These are phyloP conservation scores for Boletus sp. DNA, from an alignment of 1,284 basidiomycete genomes.

Conservation along the genomic window DNA sequence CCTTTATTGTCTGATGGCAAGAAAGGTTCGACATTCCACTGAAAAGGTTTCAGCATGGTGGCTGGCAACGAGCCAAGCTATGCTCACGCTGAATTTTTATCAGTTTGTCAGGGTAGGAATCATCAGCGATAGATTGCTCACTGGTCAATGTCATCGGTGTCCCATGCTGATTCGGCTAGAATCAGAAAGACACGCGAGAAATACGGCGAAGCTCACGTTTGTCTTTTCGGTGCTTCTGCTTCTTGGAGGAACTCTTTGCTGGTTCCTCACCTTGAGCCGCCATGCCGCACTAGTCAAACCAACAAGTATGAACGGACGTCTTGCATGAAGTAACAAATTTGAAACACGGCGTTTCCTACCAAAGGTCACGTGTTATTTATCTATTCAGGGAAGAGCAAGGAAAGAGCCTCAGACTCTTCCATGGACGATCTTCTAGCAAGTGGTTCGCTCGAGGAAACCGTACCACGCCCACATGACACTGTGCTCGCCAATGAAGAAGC, in stretches of 20 bases:
- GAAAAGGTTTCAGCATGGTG: conserved; percentile 12
- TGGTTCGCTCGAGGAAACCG: conserved; percentile 18
- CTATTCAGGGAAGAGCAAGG: background rate
- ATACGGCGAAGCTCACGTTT: conserved; percentile 62
- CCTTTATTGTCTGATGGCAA: conserved; percentile 70
- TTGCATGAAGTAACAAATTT: no score
- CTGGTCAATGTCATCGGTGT: conserved; percentile 98
- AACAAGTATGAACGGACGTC: no score
- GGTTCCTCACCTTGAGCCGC: conserved; percentile 41
- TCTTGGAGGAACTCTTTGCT: conserved; percentile 76
- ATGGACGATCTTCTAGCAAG: conserved; percentile 39
- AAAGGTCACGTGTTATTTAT: conserved; percentile 16
- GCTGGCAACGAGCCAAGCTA: background rate
- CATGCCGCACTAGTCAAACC: conserved; percentile 37
- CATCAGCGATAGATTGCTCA: conserved; percentile 41
- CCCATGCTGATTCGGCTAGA: conserved; percentile 71
- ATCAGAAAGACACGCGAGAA: conserved; percentile 9
- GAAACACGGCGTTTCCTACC: background rate
- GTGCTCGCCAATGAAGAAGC: conserved; percentile 50
- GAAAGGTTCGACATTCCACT: conserved; percentile 92
- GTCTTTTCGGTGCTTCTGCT: conserved; percentile 82
- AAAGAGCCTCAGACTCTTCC: background rate
- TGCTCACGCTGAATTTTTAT: conserved; percentile 34
- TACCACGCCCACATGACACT: conserved; percentile 46
- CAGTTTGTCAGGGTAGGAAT: conserved; percentile 14